Evolutionary conservation across 2,329 filamentous ascomycete genomes (phyloP), one percentile per base, ranked within the genome.

Genomic region (Aaosphaeria arxii): DNA sequence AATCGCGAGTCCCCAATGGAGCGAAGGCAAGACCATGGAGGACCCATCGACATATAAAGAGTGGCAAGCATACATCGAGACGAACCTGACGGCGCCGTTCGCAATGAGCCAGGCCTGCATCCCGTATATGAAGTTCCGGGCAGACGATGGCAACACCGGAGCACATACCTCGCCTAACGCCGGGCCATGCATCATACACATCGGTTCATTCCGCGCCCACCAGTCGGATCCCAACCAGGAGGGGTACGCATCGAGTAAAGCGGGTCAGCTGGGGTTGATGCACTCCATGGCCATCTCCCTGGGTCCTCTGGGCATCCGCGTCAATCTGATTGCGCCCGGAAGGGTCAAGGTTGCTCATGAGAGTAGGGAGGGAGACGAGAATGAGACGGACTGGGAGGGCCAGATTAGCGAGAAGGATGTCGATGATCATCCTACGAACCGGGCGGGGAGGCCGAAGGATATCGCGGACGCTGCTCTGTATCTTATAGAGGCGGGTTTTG

Each of bases 241-340:
- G 52, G 74, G 74, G 3, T 78, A 79, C 57, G 77, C 75, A 13
- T 69, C 77, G 1, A 77, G 74, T 7, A 81, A 81, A 61, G 74
- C 77, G 4, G 78, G 77, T 0, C 61, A 80, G 43, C 58, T 80
- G 7, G 77, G 78, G 0, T 53, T 81, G 49, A 77, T 74, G 61
- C 77, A 79, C 52, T 72, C 72, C 30, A 73, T 80, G 74, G 71
- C 76, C 9, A 74, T 77, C 32, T 74, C 71, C 43, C 59, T 80
- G 31, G 71, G 70, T 5, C 60, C 64, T 29, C 62, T 73, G 30
- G 70, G 72, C 2, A 72, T 81, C 35, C 66, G 75, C 2, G 74
- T 77, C 30, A 80, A 79, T 49, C 55, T 73, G n/a, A 66, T 77
- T 31, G 71, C 74, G 5, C 75, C 75, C 0, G 75, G 75, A 2